phyloP scores from a whole-genome alignment of 2,329 filamentous ascomycete genomes.

The Pseudogymnoascus sp. region DNA sequence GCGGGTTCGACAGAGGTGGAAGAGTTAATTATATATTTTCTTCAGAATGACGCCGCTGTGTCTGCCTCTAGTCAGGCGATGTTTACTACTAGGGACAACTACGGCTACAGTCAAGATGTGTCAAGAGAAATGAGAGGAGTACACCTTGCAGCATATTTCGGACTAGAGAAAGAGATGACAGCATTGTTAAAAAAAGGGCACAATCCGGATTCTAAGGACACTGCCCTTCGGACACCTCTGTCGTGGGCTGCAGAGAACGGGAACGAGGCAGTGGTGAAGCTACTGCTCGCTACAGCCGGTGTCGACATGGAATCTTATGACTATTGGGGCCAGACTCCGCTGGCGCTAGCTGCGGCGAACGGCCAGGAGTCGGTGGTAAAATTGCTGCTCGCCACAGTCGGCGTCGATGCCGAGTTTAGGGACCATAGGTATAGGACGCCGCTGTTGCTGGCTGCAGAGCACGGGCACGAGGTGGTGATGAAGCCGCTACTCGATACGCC shows the following conservation, averaged over 20 bases:
- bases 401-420: slow-evolving; percentile 4
- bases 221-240: slow-evolving; percentile 16
- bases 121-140: slow-evolving; percentile 18
- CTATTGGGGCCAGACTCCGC: not conserved
- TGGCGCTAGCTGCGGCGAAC: slow-evolving; percentile 12
- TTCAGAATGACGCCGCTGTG: slow-evolving; percentile 14
- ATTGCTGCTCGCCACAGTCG: slow-evolving; percentile 11
- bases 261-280: slow-evolving; percentile 9
- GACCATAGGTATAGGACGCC: slow-evolving; percentile 23
- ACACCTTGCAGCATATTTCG: slow-evolving; percentile 25
- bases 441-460: slow-evolving; percentile 21
- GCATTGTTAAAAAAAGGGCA: slow-evolving; percentile 11
- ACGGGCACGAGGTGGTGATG: slow-evolving; percentile 27
- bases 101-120: slow-evolving; percentile 11
- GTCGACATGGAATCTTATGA: slow-evolving; percentile 5
- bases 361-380: slow-evolving; percentile 20
- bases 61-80: slow-evolving; percentile 17
- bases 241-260: slow-evolving; percentile 13
- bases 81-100: not conserved
- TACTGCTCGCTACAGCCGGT: slow-evolving; percentile 10
- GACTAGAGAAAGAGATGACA: slow-evolving; percentile 12
- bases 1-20: slow-evolving; percentile 12
- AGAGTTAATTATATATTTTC: slow-evolving; percentile 15
- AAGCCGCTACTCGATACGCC: slow-evolving; percentile 15
- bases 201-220: slow-evolving; percentile 8